These are phyloP conservation scores for Starmerella powellii DNA, from an alignment of 805 yeast genomes.

Conservation along the genomic window DNA sequence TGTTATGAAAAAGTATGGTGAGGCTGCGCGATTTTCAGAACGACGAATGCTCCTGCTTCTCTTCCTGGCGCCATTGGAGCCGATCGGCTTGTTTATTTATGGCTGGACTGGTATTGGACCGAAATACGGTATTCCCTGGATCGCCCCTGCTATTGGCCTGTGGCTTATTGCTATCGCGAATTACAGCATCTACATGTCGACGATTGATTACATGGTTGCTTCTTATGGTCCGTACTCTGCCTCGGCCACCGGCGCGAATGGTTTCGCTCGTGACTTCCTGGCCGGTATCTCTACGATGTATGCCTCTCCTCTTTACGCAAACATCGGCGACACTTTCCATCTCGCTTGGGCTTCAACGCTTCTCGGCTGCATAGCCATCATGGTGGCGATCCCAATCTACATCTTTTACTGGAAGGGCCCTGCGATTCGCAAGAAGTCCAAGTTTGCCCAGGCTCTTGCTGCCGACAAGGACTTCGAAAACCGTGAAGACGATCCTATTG, in stretches of 20 bases:
- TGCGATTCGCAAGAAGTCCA: conserved; percentile 28
- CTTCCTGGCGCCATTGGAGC: conserved; percentile 32
- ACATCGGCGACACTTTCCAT: conserved; percentile 28
- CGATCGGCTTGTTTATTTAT: conserved; percentile 34
- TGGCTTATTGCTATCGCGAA: conserved; percentile 34
- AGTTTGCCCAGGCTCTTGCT: conserved; percentile 30
- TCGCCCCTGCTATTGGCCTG: conserved; percentile 34
- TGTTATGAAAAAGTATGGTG: conserved; percentile 27
- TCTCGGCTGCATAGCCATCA: conserved; percentile 29
- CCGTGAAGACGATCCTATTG: conserved; percentile 2
- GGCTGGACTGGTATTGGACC: conserved; percentile 37
- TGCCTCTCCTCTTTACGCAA: conserved; percentile 32
- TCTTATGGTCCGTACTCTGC: conserved; percentile 36
- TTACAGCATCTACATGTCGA: conserved; percentile 35
- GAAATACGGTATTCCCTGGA: conserved; percentile 29
- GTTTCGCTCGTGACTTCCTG: conserved; percentile 34
- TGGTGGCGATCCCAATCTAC: conserved; percentile 32
- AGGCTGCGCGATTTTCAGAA: conserved; percentile 19
- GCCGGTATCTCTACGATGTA: conserved; percentile 34
- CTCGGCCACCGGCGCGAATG: conserved; percentile 37
- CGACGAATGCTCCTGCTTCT: conserved; percentile 26
- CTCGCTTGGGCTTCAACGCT: conserved; percentile 34
- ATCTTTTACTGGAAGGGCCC: conserved; percentile 36
- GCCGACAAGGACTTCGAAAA: conserved; percentile 12
- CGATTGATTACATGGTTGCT: conserved; percentile 36